phyloP scores from a whole-genome alignment of 75 land plant genomes.

The Chamaecyparis obtusa region DNA sequence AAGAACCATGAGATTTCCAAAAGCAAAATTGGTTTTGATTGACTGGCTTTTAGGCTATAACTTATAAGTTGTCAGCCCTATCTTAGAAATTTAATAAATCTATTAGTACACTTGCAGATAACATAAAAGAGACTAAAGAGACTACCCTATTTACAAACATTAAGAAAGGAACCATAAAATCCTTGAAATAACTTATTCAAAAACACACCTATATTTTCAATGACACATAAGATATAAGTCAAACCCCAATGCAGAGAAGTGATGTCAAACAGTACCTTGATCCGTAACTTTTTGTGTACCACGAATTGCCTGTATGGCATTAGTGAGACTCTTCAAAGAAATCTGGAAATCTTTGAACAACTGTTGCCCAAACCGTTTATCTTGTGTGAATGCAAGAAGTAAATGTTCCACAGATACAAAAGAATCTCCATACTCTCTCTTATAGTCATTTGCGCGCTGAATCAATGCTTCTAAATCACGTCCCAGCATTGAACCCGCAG shows the following conservation, averaged over 20 bases:
- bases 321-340: constrained; percentile 49
- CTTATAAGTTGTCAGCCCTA: background rate
- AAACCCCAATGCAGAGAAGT: background rate
- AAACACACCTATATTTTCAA: background rate
- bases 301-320: constrained; percentile 72
- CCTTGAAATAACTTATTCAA: background rate
- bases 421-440: constrained; percentile 83
- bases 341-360: constrained; percentile 80
- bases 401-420: constrained; percentile 93
- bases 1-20: background rate
- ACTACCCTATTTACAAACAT: background rate
- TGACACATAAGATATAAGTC: background rate
- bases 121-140: background rate
- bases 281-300: constrained; percentile 84
- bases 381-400: constrained; percentile 63
- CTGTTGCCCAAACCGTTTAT: constrained; percentile 86
- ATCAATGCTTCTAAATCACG: constrained; percentile 65
- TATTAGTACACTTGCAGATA: background rate
- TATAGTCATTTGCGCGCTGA: constrained; percentile 62
- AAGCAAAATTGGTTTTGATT: background rate
- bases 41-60: background rate
- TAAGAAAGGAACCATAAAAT: background rate
- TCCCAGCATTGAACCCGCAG: constrained; percentile 82
- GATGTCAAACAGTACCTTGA: constrained; percentile 54
- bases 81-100: background rate